These are phyloP conservation scores for Phaseolus lunatus DNA, from an alignment of 306 rosid species.

Conservation along the genomic window DNA sequence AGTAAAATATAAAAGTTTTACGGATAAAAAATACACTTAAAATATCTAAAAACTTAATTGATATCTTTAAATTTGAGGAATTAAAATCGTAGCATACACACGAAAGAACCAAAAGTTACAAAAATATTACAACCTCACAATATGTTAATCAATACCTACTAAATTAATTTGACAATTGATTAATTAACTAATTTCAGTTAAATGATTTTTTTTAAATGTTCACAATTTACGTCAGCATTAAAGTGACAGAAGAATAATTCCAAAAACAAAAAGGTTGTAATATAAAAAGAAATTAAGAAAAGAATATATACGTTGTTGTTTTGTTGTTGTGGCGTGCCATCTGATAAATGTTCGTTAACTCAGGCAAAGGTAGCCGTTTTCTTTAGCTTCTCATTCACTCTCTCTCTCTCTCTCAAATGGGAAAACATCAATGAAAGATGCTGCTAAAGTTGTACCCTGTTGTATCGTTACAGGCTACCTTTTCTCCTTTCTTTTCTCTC, in stretches of 20 bases:
- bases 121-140: background rate
- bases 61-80: no score
- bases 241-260: slow-evolving; percentile 1
- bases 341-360: slow-evolving; percentile 35
- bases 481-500: slow-evolving; percentile 17
- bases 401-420: background rate
- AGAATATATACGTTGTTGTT: slow-evolving; percentile 65
- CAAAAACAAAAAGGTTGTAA: background rate
- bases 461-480: slow-evolving; percentile 37
- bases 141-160: background rate
- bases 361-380: slow-evolving; percentile 64
- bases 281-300: slow-evolving; percentile 47
- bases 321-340: slow-evolving; percentile 45
- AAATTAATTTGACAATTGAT: background rate
- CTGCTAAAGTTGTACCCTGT: slow-evolving; percentile 42
- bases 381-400: slow-evolving; percentile 59
- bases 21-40: no score
- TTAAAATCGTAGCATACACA: no score
- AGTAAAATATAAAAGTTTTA: no score
- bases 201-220: background rate
- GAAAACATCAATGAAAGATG: slow-evolving; percentile 32
- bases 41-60: no score
- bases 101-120: no score
- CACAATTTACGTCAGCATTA: background rate
- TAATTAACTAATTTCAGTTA: background rate